A percentile compares a stretch with the other conserved stretches of the same genome.
phyloP scores from a whole-genome alignment of 2,329 filamentous ascomycete genomes.

The Coniochaeta ligniaria region DNA sequence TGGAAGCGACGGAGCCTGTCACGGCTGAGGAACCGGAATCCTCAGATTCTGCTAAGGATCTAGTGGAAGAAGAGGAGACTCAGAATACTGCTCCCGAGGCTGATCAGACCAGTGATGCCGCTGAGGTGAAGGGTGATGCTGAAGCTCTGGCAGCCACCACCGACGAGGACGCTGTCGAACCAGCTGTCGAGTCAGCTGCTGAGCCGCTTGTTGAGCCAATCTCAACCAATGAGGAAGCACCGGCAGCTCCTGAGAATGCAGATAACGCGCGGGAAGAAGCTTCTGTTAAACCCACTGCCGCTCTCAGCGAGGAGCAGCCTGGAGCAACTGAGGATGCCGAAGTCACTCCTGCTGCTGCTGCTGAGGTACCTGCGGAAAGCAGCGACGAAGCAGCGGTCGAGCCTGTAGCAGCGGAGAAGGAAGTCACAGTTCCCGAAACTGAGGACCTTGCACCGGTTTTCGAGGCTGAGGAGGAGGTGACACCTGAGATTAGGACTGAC shows the following conservation, averaged over 20 bases:
- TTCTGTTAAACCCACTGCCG: background rate
- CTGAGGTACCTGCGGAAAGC: background rate
- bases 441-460: background rate
- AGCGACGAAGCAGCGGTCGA: background rate
- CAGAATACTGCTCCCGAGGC: background rate
- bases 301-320: background rate
- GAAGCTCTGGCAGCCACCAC: background rate
- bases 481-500: background rate
- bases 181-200: background rate
- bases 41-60: background rate
- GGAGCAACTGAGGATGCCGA: background rate
- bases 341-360: background rate
- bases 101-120: background rate
- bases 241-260: background rate
- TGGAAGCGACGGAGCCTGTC: conserved; percentile 2
- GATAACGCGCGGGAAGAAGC: background rate
- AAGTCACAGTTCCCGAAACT: background rate
- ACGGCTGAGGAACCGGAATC: background rate
- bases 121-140: background rate
- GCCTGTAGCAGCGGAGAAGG: background rate
- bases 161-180: background rate
- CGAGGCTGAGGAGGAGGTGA: background rate
- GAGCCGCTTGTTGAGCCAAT: background rate
- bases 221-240: background rate
- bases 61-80: background rate